A percentile compares a stretch with the other conserved stretches of the same genome.
These are phyloP conservation scores for Phytophthora pistaciae DNA, from an alignment of 352 stramenopile genomes.

Conservation along the genomic window DNA sequence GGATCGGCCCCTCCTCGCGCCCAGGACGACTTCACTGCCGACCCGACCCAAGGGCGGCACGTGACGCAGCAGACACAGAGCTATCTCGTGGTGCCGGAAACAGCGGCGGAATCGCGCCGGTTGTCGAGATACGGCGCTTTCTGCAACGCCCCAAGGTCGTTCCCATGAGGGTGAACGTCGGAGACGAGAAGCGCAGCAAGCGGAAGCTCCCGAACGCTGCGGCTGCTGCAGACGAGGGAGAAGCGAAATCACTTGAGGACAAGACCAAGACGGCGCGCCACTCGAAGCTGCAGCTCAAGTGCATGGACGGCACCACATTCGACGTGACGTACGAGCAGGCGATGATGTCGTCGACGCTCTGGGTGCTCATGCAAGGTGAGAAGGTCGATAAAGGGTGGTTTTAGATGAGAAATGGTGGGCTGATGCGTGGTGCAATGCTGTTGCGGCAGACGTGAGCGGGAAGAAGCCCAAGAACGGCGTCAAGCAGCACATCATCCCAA, in stretches of 20 bases:
- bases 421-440: slow-evolving; percentile 17
- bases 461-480: slow-evolving; percentile 59
- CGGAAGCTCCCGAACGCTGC: slow-evolving; percentile 28
- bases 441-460: slow-evolving; percentile 53
- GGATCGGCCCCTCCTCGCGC: slow-evolving; percentile 1
- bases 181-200: slow-evolving; percentile 43
- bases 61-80: slow-evolving; percentile 16
- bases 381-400: neutral
- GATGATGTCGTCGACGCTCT: slow-evolving; percentile 90
- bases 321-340: slow-evolving; percentile 85
- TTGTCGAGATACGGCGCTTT: slow-evolving; percentile 39
- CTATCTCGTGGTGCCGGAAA: slow-evolving; percentile 24
- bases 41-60: neutral
- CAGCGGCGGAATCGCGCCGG: slow-evolving; percentile 16
- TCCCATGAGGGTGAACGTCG: slow-evolving; percentile 41
- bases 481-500: slow-evolving; percentile 78
- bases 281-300: slow-evolving; percentile 83
- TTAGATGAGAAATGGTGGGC: neutral
- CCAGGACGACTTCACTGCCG: neutral
- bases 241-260: slow-evolving; percentile 8
- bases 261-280: slow-evolving; percentile 20
- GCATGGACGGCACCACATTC: slow-evolving; percentile 70
- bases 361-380: slow-evolving; percentile 78
- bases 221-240: slow-evolving; percentile 19
- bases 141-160: slow-evolving; percentile 24